Evolutionary conservation across 1,284 basidiomycete species (phyloP), one percentile per base, ranked within the genome.

Genomic region (Puccinia horiana): DNA sequence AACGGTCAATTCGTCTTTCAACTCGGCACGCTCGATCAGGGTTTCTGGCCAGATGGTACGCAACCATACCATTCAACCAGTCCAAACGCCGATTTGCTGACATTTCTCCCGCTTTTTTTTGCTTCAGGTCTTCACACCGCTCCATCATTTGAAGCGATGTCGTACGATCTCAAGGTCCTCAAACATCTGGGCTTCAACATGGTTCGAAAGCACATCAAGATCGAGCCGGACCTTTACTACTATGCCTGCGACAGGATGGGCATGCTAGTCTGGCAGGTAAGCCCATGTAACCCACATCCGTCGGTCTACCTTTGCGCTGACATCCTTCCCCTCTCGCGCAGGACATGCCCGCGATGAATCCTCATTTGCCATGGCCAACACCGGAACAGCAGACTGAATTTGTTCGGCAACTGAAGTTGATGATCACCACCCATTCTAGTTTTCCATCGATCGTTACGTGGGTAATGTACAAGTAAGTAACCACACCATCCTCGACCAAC

Each of bases 31-130:
- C 69, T 83, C 32, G 82, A 83, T 40, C 82, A 83, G 69, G 82
- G 82, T 11, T 83, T 81, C 61, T 83, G 82, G 82, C 82, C 82
- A 8, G 82, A 83, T 65, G 82, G 82, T 79, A 26, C 20, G 76
- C n/a, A 20, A 47, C 5, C 6, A 40, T 32, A 18, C 8, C n/a
- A 40, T 54, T 23, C 35, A 32, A 26, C 37, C 52, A 14, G n/a
- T n/a, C 12, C 3, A 29, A 58, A 58, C 9, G 32, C 1, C 42
- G 49, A 42, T 18, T 58, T 26, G 29, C 37, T 75, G 32, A 54
- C 40, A 37, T 56, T 61, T 40, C 16, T 26, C 6, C 29, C 35
- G 12, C 44, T 54, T 26, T 18, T 29, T 56, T 61, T 26, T 14
- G n/a, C 11, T 9, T 3, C 20, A 79, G 76, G 76, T 26, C 52